phyloP scores from a whole-genome alignment of 2,329 filamentous ascomycete species.

The Microsporum canis region DNA sequence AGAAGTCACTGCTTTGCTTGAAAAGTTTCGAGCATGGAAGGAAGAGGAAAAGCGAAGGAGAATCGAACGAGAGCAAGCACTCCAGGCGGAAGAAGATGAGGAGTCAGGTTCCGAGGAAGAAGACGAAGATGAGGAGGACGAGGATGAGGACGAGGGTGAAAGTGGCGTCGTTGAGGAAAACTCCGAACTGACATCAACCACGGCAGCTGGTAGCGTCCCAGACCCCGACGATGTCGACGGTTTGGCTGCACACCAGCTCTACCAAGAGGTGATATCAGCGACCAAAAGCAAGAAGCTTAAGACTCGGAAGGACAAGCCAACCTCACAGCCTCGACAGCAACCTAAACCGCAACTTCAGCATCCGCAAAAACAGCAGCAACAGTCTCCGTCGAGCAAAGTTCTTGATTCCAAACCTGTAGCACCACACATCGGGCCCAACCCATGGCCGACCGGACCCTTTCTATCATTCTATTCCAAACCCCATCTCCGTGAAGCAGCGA shows the following conservation, averaged over 20 bases:
- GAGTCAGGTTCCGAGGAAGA: conserved; percentile 31
- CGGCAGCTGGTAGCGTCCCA: conserved; percentile 41
- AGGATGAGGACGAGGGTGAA: conserved; percentile 5
- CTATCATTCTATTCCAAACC: conserved; percentile 77
- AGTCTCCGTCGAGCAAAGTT: conserved; percentile 6
- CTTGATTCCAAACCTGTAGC: conserved; percentile 16
- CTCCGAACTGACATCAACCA: conserved; percentile 17
- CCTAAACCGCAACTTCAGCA: not conserved
- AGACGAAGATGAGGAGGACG: conserved; percentile 16
- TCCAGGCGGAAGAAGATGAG: conserved; percentile 40
- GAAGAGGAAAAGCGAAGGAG: conserved; percentile 79
- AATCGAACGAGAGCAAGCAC: conserved; percentile 58
- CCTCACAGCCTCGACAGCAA: not conserved
- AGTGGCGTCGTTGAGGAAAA: conserved; percentile 4
- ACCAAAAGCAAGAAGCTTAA: conserved; percentile 1
- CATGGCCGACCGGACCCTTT: conserved; percentile 47
- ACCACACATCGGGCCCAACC: conserved; percentile 15
- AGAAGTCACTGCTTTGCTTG: conserved; percentile 68
- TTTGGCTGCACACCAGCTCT: conserved; percentile 61
- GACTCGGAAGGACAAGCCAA: not conserved
- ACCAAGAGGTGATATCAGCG: conserved; percentile 48
- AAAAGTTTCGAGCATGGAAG: conserved; percentile 81
- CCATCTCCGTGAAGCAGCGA: conserved; percentile 65
- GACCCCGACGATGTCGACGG: conserved; percentile 61
- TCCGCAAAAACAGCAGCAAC: not conserved